Evolutionary conservation across 169 alveolate genomes (phyloP).

Genomic region (Plasmodium coatneyi): DNA sequence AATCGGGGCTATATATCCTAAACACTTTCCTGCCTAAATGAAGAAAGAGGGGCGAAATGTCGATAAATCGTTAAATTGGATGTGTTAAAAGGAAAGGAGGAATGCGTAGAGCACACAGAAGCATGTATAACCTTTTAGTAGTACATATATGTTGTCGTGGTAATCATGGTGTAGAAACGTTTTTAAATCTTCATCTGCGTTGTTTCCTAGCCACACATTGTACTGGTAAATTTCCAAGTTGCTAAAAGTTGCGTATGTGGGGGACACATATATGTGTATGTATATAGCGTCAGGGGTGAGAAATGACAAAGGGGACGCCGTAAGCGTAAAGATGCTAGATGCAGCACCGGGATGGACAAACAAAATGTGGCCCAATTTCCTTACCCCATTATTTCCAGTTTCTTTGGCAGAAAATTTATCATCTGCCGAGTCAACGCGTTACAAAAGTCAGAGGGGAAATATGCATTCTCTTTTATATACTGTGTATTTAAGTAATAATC

Average conservation of each 20-base stretch:
- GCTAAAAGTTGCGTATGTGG: conserved; percentile 5
- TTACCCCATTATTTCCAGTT: conserved; percentile 73
- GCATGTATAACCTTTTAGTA: conserved; percentile 45
- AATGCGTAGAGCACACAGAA: neutral
- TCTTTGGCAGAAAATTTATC: conserved; percentile 62
- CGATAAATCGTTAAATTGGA: neutral
- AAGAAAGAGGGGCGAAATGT: conserved; percentile 2
- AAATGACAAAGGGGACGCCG: neutral
- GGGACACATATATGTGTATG: neutral
- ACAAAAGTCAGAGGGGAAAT: conserved; percentile 63
- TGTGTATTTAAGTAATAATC: conserved; percentile 71
- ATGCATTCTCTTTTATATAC: conserved; percentile 69
- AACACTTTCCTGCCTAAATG: conserved; percentile 63
- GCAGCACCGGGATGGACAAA: neutral
- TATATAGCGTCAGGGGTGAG: neutral
- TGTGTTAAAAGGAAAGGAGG: neutral
- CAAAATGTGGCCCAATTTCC: neutral
- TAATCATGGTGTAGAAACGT: conserved; percentile 74
- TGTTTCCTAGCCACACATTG: conserved; percentile 72
- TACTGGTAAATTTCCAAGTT: conserved; percentile 72
- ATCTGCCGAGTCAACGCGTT: conserved; percentile 60
- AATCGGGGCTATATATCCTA: conserved; percentile 75
- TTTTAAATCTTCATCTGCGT: conserved; percentile 55
- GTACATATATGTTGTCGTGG: conserved; percentile 72
- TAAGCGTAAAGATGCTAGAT: neutral